Evolutionary conservation across 176 grass and related monocot species (phyloP).

Genomic region (Carex littledalei): DNA sequence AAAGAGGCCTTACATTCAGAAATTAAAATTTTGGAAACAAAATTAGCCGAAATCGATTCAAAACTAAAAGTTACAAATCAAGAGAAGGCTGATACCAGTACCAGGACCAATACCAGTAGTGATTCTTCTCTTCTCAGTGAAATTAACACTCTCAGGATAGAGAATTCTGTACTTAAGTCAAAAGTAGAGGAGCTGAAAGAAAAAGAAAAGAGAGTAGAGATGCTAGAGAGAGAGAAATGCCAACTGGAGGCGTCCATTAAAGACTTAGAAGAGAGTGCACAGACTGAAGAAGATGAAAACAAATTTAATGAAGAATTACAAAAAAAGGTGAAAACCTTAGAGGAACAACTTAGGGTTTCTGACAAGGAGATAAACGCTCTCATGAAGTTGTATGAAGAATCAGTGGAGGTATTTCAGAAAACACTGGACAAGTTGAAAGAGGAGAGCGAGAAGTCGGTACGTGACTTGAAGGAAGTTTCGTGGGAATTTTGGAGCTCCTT

Average conservation of each 20-base stretch:
- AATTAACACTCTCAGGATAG: constrained; percentile 44
- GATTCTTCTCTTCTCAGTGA: constrained; percentile 32
- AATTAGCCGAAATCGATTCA: constrained; percentile 49
- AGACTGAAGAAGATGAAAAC: constrained; percentile 37
- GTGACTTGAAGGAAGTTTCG: constrained; percentile 48
- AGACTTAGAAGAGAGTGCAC: constrained; percentile 39
- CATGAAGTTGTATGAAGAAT: constrained; percentile 77
- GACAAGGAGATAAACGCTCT: constrained; percentile 62
- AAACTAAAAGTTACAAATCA: constrained; percentile 36
- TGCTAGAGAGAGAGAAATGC: constrained; percentile 62
- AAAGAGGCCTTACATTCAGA: constrained; percentile 65
- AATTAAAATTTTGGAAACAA: constrained; percentile 60
- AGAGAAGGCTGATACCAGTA: constrained; percentile 30
- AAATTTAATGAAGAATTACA: constrained; percentile 63
- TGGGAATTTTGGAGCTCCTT: constrained; percentile 78
- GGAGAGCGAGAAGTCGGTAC: constrained; percentile 45
- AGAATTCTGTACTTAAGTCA: constrained; percentile 55
- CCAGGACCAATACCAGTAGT: constrained; percentile 21
- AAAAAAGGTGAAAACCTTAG: constrained; percentile 53
- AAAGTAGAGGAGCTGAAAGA: constrained; percentile 45
- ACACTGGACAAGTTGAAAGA: constrained; percentile 65
- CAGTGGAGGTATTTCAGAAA: constrained; percentile 69
- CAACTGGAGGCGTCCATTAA: constrained; percentile 51
- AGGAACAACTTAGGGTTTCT: constrained; percentile 53
- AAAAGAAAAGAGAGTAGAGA: constrained; percentile 50